These are phyloP conservation scores for Magnusiomyces fungicola DNA, from an alignment of 1,139 yeast species.

Conservation along the genomic window DNA sequence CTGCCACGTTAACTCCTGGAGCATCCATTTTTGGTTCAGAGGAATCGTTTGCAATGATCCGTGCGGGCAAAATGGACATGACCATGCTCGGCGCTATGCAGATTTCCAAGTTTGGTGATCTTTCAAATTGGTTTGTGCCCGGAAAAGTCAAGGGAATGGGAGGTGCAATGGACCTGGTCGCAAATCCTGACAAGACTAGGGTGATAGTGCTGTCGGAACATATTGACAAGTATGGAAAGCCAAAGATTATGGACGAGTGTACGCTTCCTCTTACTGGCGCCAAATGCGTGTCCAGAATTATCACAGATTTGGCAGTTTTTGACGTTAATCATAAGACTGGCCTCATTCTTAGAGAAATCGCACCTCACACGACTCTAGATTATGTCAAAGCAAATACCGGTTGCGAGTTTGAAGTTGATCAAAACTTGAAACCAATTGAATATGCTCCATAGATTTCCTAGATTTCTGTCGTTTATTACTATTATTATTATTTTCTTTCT, in stretches of 20 bases:
- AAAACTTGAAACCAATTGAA: conserved; percentile 25
- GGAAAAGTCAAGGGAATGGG: conserved; percentile 49
- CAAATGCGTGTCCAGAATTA: conserved; percentile 40
- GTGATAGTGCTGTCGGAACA: conserved; percentile 48
- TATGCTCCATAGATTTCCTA: neutral
- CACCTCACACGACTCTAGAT: conserved; percentile 34
- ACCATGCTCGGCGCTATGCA: conserved; percentile 46
- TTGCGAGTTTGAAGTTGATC: conserved; percentile 34
- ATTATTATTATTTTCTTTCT: no score
- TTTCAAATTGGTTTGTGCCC: conserved; percentile 49
- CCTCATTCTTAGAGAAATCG: conserved; percentile 36
- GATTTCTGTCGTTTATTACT: neutral
- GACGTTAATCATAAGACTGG: conserved; percentile 36
- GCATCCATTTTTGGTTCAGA: conserved; percentile 46
- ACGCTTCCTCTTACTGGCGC: conserved; percentile 44
- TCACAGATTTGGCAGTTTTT: conserved; percentile 46
- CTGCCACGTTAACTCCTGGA: conserved; percentile 41
- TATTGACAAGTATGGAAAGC: conserved; percentile 40
- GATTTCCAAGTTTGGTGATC: conserved; percentile 42
- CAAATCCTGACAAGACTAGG: conserved; percentile 40
- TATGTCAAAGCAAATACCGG: conserved; percentile 36
- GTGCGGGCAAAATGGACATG: conserved; percentile 41
- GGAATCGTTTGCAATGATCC: conserved; percentile 45
- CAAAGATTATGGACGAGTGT: conserved; percentile 42
- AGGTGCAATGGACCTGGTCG: conserved; percentile 50